Evolutionary conservation across 2,329 filamentous ascomycete species (phyloP).

Genomic region (Elsinoe perseae): DNA sequence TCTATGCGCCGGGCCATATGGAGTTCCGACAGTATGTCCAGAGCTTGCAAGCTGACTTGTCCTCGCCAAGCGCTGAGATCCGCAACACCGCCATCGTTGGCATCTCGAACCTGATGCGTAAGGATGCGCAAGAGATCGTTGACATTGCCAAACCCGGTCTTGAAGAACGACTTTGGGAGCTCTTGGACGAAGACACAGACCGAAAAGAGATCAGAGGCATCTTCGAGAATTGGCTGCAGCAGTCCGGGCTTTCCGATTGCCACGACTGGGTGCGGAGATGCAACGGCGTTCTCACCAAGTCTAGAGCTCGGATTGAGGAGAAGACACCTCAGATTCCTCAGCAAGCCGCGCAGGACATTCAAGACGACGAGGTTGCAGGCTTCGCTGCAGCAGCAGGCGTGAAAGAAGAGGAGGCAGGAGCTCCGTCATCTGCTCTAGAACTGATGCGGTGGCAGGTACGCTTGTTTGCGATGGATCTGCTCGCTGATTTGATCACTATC

Average conservation of each 20-base stretch:
- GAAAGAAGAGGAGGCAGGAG: constrained; percentile 35
- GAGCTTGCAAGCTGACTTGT: constrained; percentile 68
- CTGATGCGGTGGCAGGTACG: constrained; percentile 91
- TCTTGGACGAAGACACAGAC: constrained; percentile 67
- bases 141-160: constrained; percentile 66
- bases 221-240: constrained; percentile 85
- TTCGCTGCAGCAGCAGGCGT: constrained; percentile 70
- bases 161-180: constrained; percentile 87
- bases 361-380: constrained; percentile 93
- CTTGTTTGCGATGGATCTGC: constrained; percentile 83
- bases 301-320: constrained; percentile 58
- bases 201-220: constrained; percentile 80
- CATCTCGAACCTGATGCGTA: constrained; percentile 89
- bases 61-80: constrained; percentile 60
- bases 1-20: constrained; percentile 85
- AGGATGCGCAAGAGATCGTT: constrained; percentile 76
- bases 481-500: constrained; percentile 72
- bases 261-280: constrained; percentile 80
- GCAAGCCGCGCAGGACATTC: constrained; percentile 54
- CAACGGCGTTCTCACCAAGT: constrained; percentile 84
- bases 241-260: constrained; percentile 75
- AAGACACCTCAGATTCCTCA: constrained; percentile 31
- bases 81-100: constrained; percentile 78
- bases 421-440: constrained; percentile 57
- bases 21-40: constrained; percentile 78